Conservation (phyloP, 2,329 filamentous ascomycete species). For the Dactylellina haptotyla region DNA sequence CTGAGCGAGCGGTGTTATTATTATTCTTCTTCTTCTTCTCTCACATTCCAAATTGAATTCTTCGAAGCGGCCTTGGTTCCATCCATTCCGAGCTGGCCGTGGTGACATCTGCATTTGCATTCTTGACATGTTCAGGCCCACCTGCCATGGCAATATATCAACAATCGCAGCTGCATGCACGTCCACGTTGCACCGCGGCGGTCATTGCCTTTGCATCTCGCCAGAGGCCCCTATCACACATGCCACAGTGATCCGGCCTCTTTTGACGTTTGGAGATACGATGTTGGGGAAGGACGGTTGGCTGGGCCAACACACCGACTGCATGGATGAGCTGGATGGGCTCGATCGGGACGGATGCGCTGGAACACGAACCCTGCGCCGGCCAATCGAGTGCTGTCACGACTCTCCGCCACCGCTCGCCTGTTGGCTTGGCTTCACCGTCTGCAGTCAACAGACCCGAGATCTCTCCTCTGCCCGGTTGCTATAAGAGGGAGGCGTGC, state of each 20-base stretch:
- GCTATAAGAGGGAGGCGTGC: slow-evolving; percentile 35
- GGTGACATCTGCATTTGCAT: not conserved
- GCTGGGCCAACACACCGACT: slow-evolving; percentile 33
- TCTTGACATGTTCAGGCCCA: too few relatives aligned
- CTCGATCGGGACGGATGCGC: too few relatives aligned
- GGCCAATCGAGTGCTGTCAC: slow-evolving; percentile 39
- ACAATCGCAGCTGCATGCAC: slow-evolving; percentile 15
- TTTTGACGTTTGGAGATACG: not conserved
- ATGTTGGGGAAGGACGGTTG: not conserved
- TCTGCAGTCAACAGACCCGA: slow-evolving; percentile 16
- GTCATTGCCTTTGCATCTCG: not conserved
- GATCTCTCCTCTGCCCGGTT: slow-evolving; percentile 2
- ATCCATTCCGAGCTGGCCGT: not conserved
- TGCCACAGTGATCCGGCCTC: too few relatives aligned
- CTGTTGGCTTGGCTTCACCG: not conserved
- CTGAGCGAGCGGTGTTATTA: not conserved
- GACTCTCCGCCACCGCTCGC: slow-evolving; percentile 19
- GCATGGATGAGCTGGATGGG: slow-evolving; percentile 48
- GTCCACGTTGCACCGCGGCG: slow-evolving; percentile 35
- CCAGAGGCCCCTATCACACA: not conserved
- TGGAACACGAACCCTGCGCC: not conserved
- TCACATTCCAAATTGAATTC: too few relatives aligned
- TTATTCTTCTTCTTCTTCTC: too few relatives aligned
- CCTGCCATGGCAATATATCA: not conserved
- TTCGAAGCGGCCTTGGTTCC: not conserved